Percentiles rank a stretch among this genome's conserved stretches.
phyloP scores from a whole-genome alignment of 768 basidiomycete genomes.

The Boletellus ananas region DNA sequence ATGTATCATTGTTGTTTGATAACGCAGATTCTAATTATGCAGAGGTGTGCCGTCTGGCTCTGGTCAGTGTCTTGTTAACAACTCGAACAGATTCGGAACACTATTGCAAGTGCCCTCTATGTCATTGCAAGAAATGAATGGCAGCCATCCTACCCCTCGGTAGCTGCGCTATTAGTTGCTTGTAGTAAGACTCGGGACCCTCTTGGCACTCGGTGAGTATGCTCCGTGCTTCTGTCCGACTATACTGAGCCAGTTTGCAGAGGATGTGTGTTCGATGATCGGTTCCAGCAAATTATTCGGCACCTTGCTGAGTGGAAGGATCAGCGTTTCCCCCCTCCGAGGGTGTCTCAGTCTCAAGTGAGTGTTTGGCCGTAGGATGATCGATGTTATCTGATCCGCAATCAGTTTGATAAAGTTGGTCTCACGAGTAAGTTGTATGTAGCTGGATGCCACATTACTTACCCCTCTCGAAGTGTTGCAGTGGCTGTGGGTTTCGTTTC shows the following conservation, averaged over 20 bases:
- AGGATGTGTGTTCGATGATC: slow-evolving; percentile 51
- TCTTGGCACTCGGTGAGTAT: slow-evolving; percentile 52
- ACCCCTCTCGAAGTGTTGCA: slow-evolving; percentile 53
- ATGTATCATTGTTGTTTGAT: slow-evolving; percentile 65
- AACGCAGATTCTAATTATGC: slow-evolving; percentile 82
- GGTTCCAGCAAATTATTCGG: slow-evolving; percentile 51
- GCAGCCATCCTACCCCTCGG: slow-evolving; percentile 62
- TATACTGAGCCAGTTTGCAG: slow-evolving; percentile 32
- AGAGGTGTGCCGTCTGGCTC: slow-evolving; percentile 48
- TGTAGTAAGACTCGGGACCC: slow-evolving; percentile 54
- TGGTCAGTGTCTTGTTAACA: slow-evolving; percentile 1
- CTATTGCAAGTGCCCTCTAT: slow-evolving; percentile 65
- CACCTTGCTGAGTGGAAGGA: slow-evolving; percentile 67
- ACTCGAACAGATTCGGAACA: slow-evolving; percentile 54
- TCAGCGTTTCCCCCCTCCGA: slow-evolving; percentile 78
- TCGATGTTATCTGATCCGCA: slow-evolving; percentile 11
- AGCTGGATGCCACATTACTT: slow-evolving; percentile 3
- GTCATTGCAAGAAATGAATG: slow-evolving; percentile 57
- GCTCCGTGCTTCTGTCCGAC: neutral
- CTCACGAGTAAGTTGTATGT: slow-evolving; percentile 55
- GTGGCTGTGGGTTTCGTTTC: slow-evolving; percentile 77
- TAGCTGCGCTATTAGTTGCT: slow-evolving; percentile 50
- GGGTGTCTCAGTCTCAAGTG: slow-evolving; percentile 78
- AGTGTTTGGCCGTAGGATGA: slow-evolving; percentile 7
- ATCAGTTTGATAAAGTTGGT: slow-evolving; percentile 83